Conservation (phyloP, 1,284 basidiomycete genomes). For the Flammula alnicola region DNA sequence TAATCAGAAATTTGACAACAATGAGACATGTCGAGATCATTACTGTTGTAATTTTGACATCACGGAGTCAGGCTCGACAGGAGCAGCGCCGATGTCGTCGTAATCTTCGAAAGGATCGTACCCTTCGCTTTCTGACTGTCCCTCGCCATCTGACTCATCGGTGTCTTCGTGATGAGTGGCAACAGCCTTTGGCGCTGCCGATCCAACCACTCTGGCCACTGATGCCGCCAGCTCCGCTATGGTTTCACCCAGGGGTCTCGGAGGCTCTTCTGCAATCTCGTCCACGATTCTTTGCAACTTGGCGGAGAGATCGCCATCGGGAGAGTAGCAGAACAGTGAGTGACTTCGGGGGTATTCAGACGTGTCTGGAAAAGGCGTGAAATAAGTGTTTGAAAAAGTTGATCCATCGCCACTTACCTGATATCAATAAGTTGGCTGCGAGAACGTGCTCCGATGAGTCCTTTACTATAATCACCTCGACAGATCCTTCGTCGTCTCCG, state of each 20-base stretch:
- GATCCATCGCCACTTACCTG: constrained; percentile 42
- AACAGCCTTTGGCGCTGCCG: constrained; percentile 16
- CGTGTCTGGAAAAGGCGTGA: constrained; percentile 45
- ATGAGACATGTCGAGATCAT: constrained; percentile 3
- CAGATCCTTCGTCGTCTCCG: constrained; percentile 66
- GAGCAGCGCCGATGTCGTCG: constrained; percentile 29
- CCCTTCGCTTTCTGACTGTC: constrained; percentile 30
- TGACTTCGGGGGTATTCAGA: constrained; percentile 66
- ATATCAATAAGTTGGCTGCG: constrained; percentile 51
- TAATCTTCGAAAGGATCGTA: constrained; percentile 44
- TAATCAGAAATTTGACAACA: constrained; percentile 10
- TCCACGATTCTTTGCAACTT: constrained; percentile 46
- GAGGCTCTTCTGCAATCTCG: constrained; percentile 42
- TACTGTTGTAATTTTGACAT: constrained; percentile 33
- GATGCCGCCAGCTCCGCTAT: constrained; percentile 40
- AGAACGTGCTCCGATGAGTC: constrained; percentile 38
- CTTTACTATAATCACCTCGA: constrained; percentile 50
- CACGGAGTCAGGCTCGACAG: constrained; percentile 24
- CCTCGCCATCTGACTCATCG: constrained; percentile 39
- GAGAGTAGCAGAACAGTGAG: constrained; percentile 55
- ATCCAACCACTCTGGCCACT: constrained; percentile 28
- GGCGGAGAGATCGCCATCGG: constrained; percentile 43
- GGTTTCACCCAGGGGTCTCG: constrained; percentile 50
- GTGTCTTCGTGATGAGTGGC: constrained; percentile 23
- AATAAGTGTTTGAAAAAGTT: constrained; percentile 1